These are phyloP conservation scores for Aquilaria sinensis DNA, from an alignment of 345 rosid species.

Conservation along the genomic window DNA sequence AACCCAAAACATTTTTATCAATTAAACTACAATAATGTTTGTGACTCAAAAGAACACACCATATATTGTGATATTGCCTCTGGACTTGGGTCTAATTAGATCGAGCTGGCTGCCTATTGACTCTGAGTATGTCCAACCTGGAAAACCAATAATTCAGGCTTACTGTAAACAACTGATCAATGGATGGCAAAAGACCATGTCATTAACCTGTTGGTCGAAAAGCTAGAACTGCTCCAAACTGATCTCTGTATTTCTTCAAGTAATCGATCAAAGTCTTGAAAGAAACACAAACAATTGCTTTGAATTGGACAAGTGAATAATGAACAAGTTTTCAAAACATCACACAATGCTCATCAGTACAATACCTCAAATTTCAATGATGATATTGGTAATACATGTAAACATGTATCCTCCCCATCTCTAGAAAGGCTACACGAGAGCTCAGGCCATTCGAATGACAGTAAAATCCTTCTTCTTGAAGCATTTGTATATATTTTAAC, in stretches of 20 bases:
- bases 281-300: background rate
- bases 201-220: slow-evolving; percentile 69
- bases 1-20: no score
- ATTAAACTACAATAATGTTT: background rate
- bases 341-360: slow-evolving; percentile 10
- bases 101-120: slow-evolving; percentile 50
- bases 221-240: slow-evolving; percentile 51
- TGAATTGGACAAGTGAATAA: no score
- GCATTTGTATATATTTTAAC: slow-evolving; percentile 61
- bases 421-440: slow-evolving; percentile 46
- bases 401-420: slow-evolving; percentile 55
- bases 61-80: slow-evolving; percentile 57
- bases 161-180: background rate
- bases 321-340: background rate
- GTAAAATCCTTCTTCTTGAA: slow-evolving; percentile 53
- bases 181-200: background rate
- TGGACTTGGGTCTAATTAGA: slow-evolving; percentile 51
- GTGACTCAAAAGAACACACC: slow-evolving; percentile 36
- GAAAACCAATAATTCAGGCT: background rate
- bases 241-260: slow-evolving; percentile 37
- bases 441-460: slow-evolving; percentile 66
- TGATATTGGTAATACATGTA: slow-evolving; percentile 74
- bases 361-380: slow-evolving; percentile 51
- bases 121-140: slow-evolving; percentile 84
- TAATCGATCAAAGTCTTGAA: slow-evolving; percentile 46